These are phyloP conservation scores for Mercurialis annua DNA, from an alignment of 345 rosid species.

Conservation along the genomic window DNA sequence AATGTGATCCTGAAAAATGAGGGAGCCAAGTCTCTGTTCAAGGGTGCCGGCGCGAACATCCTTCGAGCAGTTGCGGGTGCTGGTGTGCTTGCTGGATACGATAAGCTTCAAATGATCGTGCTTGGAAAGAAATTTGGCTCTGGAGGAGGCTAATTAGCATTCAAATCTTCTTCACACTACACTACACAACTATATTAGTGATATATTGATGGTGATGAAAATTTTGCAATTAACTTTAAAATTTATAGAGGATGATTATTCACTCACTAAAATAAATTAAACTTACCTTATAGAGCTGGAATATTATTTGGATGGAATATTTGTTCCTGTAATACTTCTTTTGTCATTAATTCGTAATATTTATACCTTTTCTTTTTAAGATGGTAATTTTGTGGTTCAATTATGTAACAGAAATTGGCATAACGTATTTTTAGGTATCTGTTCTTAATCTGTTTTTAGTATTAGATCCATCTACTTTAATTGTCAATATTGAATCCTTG, in stretches of 20 bases:
- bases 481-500: too few species aligned
- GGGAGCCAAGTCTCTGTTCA: constrained; percentile 34
- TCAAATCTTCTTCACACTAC: background rate
- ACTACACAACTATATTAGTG: constrained; percentile 1
- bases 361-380: too few species aligned
- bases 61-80: constrained; percentile 37
- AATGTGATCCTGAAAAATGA: constrained; percentile 30
- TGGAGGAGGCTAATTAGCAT: constrained; percentile 21
- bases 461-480: too few species aligned
- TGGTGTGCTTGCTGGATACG: constrained; percentile 34
- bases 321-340: background rate
- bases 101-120: constrained; percentile 33
- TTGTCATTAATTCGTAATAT: too few species aligned
- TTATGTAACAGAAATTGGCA: too few species aligned
- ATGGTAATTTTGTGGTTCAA: too few species aligned
- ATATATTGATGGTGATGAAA: constrained; percentile 11
- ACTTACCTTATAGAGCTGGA: background rate
- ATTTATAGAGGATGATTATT: background rate
- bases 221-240: background rate
- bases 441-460: too few species aligned
- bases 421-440: too few species aligned
- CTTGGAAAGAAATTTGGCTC: constrained; percentile 36
- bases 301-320: background rate
- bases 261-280: background rate
- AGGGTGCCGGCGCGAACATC: constrained; percentile 37